A percentile compares a stretch with the other conserved stretches of the same genome.
Conservation (phyloP, 768 basidiomycete species). For the Suillus clintonianus region DNA sequence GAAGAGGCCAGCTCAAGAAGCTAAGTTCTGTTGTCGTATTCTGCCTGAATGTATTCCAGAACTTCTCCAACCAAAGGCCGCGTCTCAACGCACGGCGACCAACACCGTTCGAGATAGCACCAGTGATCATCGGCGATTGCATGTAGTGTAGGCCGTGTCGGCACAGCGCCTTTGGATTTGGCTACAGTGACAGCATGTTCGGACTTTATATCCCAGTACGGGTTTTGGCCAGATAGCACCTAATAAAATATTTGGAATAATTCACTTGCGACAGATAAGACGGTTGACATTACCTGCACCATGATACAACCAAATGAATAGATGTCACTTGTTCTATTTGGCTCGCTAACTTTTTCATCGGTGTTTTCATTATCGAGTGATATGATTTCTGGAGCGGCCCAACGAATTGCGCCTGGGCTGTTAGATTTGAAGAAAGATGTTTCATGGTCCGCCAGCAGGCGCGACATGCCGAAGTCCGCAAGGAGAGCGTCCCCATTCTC, state of each 20-base stretch:
- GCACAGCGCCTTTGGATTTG: neutral
- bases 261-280: neutral
- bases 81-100: neutral
- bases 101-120: neutral
- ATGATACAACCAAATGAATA: constrained; percentile 7
- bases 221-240: neutral
- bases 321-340: neutral
- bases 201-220: neutral
- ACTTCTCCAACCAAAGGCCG: neutral
- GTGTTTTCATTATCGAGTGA: neutral
- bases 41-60: neutral
- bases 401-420: neutral
- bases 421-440: neutral
- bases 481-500: neutral
- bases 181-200: neutral
- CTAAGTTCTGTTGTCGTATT: neutral
- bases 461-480: neutral
- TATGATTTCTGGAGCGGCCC: constrained; percentile 1
- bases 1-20: neutral
- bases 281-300: neutral
- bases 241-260: neutral
- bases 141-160: neutral
- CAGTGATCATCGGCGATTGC: neutral
- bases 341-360: neutral
- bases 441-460: neutral